Base-by-base conservation (phyloP, 2,329 filamentous ascomycete species). In the Coniochaeta hoffmannii region DNA sequence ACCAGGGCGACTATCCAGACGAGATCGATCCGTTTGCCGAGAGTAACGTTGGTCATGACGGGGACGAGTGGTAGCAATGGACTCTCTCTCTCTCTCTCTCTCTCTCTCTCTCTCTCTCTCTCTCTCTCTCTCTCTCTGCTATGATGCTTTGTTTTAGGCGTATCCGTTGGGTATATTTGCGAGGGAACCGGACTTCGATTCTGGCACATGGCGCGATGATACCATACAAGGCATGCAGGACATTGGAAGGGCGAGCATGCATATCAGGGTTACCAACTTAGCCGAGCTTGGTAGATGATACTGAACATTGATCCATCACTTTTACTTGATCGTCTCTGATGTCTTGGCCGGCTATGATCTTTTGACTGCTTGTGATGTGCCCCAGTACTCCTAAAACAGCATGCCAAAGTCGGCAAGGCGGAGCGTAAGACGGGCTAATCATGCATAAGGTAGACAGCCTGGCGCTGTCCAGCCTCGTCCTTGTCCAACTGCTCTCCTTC, bases 21-120 rank as follows among this genome's bases (percentile, higher is more conserved):
- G 49, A 50, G n/a, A 50, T 50, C 14, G 49, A 50, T 34, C 49
- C 49, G 11, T 50, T 50, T 24, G 49, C 49, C 28, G 31, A 50
- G n/a, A 34, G 32, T 28, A 28, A 9, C 15, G 41, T 19, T 22
- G 41, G 41, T 4, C 4, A 46, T 28, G 49, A 50, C 26, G 49
- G 32, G 28, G 49, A 50, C 10, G 49, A 50, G 30, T 50, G 49
- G 49, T 50, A 50, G 49, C 12, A 50, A 3, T 30, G 44, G 24
- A 34, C 15, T 24, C n/a, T n/a, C n/a, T n/a, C n/a, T n/a, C n/a
- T n/a, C n/a, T n/a, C n/a, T n/a, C n/a, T n/a, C n/a, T n/a, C n/a
- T n/a, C n/a, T n/a, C n/a, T n/a, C n/a, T n/a, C n/a, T n/a, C n/a
- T n/a, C n/a, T n/a, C n/a, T n/a, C n/a, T n/a, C n/a, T n/a, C n/a